Percentiles rank a stretch among this genome's conserved stretches.
Evolutionary conservation across 169 alveolate genomes (phyloP).

Genomic region (Plasmodium billcollinsi): DNA sequence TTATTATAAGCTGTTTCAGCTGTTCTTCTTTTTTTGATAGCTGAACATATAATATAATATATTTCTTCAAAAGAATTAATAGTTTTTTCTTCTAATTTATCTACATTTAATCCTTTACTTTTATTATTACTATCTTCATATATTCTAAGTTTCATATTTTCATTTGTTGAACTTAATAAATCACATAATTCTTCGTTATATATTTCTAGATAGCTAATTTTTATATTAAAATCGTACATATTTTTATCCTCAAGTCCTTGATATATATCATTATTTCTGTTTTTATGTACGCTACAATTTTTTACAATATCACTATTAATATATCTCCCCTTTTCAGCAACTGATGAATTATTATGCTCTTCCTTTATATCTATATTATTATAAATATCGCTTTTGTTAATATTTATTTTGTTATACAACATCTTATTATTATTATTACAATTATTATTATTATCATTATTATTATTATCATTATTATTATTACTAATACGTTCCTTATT

Average conservation of each 20-base stretch:
- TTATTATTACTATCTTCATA: conserved; percentile 82
- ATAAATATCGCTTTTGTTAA: too few relatives aligned
- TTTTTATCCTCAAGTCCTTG: conserved; percentile 1
- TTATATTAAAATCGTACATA: conserved; percentile 85
- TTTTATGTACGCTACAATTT: neutral
- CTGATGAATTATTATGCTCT: too few relatives aligned
- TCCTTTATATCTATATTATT: too few relatives aligned
- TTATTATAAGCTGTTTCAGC: conserved; percentile 92
- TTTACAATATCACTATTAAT: neutral
- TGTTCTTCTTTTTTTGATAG: conserved; percentile 89
- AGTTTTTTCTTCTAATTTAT: conserved; percentile 87
- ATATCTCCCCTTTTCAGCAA: too few relatives aligned
- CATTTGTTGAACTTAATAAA: conserved; percentile 79
- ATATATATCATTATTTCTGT: neutral
- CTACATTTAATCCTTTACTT: conserved; percentile 86
- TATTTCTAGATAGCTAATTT: conserved; percentile 90
- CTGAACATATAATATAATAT: conserved; percentile 87
- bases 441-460: neutral
- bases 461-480: neutral
- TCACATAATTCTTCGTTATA: conserved; percentile 91
- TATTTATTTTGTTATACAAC: too few relatives aligned
- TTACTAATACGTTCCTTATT: neutral
- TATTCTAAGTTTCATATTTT: conserved; percentile 76
- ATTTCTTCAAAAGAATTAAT: conserved; percentile 91
- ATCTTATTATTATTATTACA: neutral